Conservation (phyloP, 192 early-diverging fungal genomes). For the Coemansia sp. region DNA sequence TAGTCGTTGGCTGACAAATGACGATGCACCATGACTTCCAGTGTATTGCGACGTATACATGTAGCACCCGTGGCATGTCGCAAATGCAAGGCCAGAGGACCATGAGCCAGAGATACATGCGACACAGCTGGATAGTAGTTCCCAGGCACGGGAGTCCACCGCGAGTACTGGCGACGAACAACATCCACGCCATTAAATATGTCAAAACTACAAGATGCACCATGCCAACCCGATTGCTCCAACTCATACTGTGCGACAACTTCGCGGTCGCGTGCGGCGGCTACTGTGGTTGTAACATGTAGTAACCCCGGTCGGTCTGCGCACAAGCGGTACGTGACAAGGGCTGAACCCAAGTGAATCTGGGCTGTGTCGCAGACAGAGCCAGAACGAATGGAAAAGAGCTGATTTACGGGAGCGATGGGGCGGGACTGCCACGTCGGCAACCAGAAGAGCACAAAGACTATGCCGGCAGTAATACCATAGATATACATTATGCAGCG, state of each 20-base stretch:
- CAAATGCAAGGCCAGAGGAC: slow-evolving; percentile 22
- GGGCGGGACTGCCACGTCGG: slow-evolving; percentile 41
- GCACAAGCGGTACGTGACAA: slow-evolving; percentile 27
- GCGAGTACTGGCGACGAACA: slow-evolving; percentile 11
- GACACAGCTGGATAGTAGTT: slow-evolving; percentile 38
- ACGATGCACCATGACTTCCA: slow-evolving; percentile 44
- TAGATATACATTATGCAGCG: not conserved
- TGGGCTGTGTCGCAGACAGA: slow-evolving; percentile 25
- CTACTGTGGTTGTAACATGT: slow-evolving; percentile 7
- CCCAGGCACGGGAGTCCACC: slow-evolving; percentile 44
- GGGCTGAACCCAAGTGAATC: slow-evolving; percentile 5
- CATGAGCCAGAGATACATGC: slow-evolving; percentile 21
- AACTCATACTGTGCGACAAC: slow-evolving; percentile 29
- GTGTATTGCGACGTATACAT: slow-evolving; percentile 8
- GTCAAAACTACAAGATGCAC: slow-evolving; percentile 10
- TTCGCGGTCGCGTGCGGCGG: slow-evolving; percentile 30
- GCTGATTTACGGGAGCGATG: not conserved
- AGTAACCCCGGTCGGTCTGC: slow-evolving; percentile 19
- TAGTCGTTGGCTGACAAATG: slow-evolving; percentile 47
- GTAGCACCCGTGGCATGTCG: slow-evolving; percentile 42
- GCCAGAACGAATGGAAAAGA: not conserved
- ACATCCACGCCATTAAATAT: slow-evolving; percentile 34
- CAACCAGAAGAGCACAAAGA: slow-evolving; percentile 9
- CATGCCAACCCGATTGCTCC: not conserved
- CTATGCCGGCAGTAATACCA: slow-evolving; percentile 12